Evolutionary conservation across 352 stramenopile species (phyloP).

Genomic region (Paralagenidium karlingii): DNA sequence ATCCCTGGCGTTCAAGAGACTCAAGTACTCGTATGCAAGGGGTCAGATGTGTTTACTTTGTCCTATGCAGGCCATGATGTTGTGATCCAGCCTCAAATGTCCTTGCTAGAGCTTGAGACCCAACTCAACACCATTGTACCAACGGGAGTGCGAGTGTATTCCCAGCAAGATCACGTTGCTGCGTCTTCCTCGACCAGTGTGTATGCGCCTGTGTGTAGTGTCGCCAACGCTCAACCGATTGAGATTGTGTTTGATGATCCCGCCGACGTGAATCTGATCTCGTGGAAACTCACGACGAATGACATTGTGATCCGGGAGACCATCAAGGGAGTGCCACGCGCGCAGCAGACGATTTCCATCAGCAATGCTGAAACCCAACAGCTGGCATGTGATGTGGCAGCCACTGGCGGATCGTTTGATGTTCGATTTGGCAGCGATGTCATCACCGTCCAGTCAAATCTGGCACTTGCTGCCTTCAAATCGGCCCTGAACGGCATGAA

Average conservation of each 20-base stretch:
- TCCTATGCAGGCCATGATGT: constrained; percentile 11
- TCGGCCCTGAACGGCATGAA: constrained; percentile 35
- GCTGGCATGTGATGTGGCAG: constrained; percentile 24
- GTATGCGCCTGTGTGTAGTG: constrained; percentile 49
- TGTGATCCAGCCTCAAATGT: constrained; percentile 21
- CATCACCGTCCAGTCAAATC: constrained; percentile 26
- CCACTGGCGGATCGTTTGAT: constrained; percentile 26
- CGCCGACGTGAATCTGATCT: constrained; percentile 24
- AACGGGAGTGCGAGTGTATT: constrained; percentile 30
- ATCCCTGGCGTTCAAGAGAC: constrained; percentile 58
- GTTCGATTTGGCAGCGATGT: constrained; percentile 21
- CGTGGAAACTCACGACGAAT: constrained; percentile 37
- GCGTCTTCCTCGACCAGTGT: constrained; percentile 5
- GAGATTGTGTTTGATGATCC: constrained; percentile 58
- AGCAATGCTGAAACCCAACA: constrained; percentile 46
- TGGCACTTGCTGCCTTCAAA: constrained; percentile 14
- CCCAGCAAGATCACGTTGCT: constrained; percentile 9
- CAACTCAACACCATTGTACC: constrained; percentile 30
- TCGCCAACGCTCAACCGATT: constrained; percentile 18
- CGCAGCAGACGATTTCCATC: constrained; percentile 21
- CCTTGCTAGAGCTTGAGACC: constrained; percentile 29
- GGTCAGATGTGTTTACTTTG: constrained; percentile 28
- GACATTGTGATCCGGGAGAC: constrained; percentile 48
- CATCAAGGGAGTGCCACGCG: constrained; percentile 26
- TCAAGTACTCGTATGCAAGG: constrained; percentile 45